Evolutionary conservation across 176 grass and related monocot species (phyloP).

Genomic region (Phoenix roebelenii): DNA sequence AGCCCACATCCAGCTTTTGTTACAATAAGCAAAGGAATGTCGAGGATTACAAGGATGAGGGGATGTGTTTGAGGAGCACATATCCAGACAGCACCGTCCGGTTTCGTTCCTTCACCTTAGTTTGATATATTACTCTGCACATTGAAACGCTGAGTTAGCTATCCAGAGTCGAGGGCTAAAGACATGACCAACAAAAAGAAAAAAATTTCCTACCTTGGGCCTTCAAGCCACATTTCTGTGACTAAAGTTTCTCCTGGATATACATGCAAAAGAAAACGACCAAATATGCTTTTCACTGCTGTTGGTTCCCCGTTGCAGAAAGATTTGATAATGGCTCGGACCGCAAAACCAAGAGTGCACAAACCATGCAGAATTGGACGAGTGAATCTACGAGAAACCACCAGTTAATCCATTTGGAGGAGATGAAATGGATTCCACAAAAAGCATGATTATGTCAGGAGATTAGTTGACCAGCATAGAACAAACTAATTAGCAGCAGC

Average conservation of each 20-base stretch:
- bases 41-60: slow-evolving; percentile 52
- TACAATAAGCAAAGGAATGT: too few species aligned
- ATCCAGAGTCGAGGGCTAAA: not conserved
- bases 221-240: slow-evolving; percentile 84
- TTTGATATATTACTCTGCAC: slow-evolving; percentile 64
- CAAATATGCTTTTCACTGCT: slow-evolving; percentile 50
- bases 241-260: slow-evolving; percentile 65
- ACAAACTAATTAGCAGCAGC: too few species aligned
- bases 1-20: too few species aligned
- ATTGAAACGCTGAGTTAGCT: slow-evolving; percentile 13
- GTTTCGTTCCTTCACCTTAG: slow-evolving; percentile 70
- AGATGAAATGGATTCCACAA: not conserved
- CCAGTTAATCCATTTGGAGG: not conserved
- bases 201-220: slow-evolving; percentile 39
- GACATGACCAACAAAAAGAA: not conserved
- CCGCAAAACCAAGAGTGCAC: slow-evolving; percentile 63
- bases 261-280: slow-evolving; percentile 74
- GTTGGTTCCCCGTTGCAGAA: slow-evolving; percentile 61
- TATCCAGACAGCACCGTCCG: slow-evolving; percentile 73
- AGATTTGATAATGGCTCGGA: slow-evolving; percentile 62
- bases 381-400: slow-evolving; percentile 38
- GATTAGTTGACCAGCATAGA: too few species aligned
- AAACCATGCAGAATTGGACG: slow-evolving; percentile 82
- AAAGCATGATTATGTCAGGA: too few species aligned
- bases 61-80: slow-evolving; percentile 55